Conservation (phyloP, 192 early-diverging fungal genomes). For the Umbelopsis vinacea region DNA sequence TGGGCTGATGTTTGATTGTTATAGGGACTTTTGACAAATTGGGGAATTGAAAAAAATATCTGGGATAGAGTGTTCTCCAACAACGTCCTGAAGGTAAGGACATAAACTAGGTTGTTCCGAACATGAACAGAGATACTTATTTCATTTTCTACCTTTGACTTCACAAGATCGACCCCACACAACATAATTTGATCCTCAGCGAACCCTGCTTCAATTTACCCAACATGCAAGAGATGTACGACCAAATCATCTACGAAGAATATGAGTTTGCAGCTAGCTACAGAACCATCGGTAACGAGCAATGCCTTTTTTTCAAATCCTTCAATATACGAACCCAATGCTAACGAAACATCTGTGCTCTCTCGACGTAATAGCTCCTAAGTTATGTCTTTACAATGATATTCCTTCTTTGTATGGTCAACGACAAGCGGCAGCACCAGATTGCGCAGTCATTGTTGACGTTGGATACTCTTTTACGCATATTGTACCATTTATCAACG, state of each 20-base stretch:
- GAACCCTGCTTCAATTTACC: conserved; percentile 84
- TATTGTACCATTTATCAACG: conserved; percentile 68
- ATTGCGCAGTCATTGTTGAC: conserved; percentile 77
- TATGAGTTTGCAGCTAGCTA: conserved; percentile 68
- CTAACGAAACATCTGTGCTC: not conserved
- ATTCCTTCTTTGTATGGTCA: conserved; percentile 46
- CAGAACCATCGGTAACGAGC: conserved; percentile 38
- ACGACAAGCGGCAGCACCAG: conserved; percentile 43
- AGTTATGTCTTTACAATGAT: conserved; percentile 60
- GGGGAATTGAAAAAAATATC: conserved; percentile 77
- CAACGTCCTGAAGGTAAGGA: conserved; percentile 63
- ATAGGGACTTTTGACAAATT: conserved; percentile 73
- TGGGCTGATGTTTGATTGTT: not conserved
- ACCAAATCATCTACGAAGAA: conserved; percentile 88
- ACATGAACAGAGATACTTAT: conserved; percentile 10
- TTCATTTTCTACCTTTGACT: conserved; percentile 19
- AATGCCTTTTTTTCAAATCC: not conserved
- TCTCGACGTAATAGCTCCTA: conserved; percentile 33
- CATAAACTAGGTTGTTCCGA: conserved; percentile 4
- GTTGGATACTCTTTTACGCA: conserved; percentile 84
- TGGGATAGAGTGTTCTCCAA: conserved; percentile 80
- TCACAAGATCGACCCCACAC: conserved; percentile 51
- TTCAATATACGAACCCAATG: conserved; percentile 4
- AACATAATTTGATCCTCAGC: conserved; percentile 67
- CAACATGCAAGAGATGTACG: conserved; percentile 68